Conservation (phyloP, 768 basidiomycete species). For the Boletus eberwhitei region DNA sequence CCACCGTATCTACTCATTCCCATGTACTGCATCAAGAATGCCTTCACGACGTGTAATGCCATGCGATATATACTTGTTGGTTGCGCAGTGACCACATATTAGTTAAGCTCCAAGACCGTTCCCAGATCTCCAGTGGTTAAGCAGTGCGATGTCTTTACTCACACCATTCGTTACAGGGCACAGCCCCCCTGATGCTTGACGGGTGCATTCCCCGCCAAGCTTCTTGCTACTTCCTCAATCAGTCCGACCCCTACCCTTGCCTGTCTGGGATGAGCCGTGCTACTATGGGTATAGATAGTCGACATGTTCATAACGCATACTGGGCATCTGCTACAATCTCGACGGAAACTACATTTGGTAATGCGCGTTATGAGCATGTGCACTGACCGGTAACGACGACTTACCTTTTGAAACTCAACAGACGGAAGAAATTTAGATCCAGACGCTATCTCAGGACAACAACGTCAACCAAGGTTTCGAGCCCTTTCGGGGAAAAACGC, state of each 20-base stretch:
- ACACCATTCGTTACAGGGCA: not conserved
- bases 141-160: not conserved
- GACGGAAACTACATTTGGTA: not conserved
- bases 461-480: constrained; percentile 28
- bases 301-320: not conserved
- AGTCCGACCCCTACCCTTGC: constrained; percentile 16
- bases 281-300: not conserved
- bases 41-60: constrained; percentile 9
- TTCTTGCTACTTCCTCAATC: constrained; percentile 20
- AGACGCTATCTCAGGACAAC: constrained; percentile 1
- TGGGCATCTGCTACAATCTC: too few relatives aligned
- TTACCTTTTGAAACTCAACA: not conserved
- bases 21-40: constrained; percentile 20
- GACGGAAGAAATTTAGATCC: not conserved
- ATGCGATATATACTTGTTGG: constrained; percentile 7
- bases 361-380: not conserved
- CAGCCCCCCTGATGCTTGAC: constrained; percentile 13
- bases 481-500: constrained; percentile 4
- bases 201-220: constrained; percentile 15
- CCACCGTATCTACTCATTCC: constrained; percentile 15
- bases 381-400: not conserved
- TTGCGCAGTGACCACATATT: not conserved
- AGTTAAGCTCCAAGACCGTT: constrained; percentile 1
- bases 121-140: constrained; percentile 1
- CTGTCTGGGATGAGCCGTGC: not conserved